A percentile compares a stretch with the other conserved stretches of the same genome.
Conservation (phyloP, 2,329 filamentous ascomycete species). For the Colletotrichum tamarilloi region DNA sequence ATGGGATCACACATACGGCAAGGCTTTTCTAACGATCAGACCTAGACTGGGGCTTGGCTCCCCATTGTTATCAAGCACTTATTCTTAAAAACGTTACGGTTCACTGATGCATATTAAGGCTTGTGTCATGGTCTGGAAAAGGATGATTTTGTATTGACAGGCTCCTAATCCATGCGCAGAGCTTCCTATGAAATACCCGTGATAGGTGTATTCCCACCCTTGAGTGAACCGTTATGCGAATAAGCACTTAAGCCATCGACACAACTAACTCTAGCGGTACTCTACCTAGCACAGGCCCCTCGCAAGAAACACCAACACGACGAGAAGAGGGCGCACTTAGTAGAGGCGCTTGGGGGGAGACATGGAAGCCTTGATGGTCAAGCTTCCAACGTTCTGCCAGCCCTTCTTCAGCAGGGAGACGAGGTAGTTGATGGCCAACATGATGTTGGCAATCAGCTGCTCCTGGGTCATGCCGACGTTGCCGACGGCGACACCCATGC, state of each 20-base stretch:
- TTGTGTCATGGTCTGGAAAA: neutral
- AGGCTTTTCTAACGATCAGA: neutral
- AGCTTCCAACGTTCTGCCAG: constrained; percentile 99
- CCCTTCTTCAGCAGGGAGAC: constrained; percentile 99
- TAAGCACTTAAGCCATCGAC: constrained; percentile 16
- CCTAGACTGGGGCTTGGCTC: neutral
- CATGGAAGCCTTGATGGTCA: constrained; percentile 99
- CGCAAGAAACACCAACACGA: constrained; percentile 1
- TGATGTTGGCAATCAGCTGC: constrained; percentile 97
- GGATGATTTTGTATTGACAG: constrained; percentile 23
- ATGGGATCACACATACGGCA: neutral
- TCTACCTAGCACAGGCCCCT: constrained; percentile 14
- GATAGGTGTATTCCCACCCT: neutral
- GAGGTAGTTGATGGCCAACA: constrained; percentile 99
- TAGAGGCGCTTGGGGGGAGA: constrained; percentile 98
- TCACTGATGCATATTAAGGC: neutral
- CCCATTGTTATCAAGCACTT: neutral
- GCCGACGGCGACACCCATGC: constrained; percentile 99
- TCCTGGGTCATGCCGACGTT: constrained; percentile 98
- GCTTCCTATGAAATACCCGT: constrained; percentile 32
- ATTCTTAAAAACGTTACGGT: neutral
- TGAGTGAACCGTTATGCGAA: neutral
- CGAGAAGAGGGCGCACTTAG: constrained; percentile 63
- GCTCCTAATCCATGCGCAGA: constrained; percentile 33
- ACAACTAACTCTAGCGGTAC: constrained; percentile 13